phyloP scores from a whole-genome alignment of 2,329 filamentous ascomycete genomes.

The Monascus ruber region DNA sequence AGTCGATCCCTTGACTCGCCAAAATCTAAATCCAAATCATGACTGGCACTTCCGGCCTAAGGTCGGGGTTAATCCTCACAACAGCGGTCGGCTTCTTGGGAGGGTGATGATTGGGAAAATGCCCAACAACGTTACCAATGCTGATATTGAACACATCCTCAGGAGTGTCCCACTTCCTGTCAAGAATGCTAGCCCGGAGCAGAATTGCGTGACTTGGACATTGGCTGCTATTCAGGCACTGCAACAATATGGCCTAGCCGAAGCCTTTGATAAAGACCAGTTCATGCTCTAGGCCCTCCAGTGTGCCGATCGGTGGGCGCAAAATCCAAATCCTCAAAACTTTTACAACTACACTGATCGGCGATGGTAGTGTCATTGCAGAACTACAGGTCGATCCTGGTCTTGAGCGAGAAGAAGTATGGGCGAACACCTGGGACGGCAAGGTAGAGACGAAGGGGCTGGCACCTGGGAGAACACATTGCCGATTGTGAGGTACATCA shows the following conservation, averaged over 20 bases:
- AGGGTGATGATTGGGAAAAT: conserved; percentile 7
- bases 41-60: conserved; percentile 5
- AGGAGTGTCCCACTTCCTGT: conserved; percentile 2
- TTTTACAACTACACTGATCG: not conserved
- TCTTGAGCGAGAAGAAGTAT: too few species aligned
- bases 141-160: not conserved
- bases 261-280: conserved; percentile 1
- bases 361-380: too few species aligned
- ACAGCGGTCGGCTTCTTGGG: conserved; percentile 2
- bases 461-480: too few species aligned
- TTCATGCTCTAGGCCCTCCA: not conserved
- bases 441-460: too few species aligned
- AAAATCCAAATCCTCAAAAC: not conserved
- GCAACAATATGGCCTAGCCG: not conserved
- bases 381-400: too few species aligned
- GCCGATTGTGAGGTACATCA: too few species aligned
- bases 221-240: conserved; percentile 2
- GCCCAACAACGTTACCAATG: conserved; percentile 1
- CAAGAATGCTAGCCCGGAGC: not conserved
- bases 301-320: not conserved
- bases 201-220: conserved; percentile 6
- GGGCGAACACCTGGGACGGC: too few species aligned
- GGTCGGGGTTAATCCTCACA: conserved; percentile 1
- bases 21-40: conserved; percentile 3
- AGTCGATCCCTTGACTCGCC: not conserved